Conservation (phyloP, 441 rosid genomes). For the Pelargonium citronellum region DNA sequence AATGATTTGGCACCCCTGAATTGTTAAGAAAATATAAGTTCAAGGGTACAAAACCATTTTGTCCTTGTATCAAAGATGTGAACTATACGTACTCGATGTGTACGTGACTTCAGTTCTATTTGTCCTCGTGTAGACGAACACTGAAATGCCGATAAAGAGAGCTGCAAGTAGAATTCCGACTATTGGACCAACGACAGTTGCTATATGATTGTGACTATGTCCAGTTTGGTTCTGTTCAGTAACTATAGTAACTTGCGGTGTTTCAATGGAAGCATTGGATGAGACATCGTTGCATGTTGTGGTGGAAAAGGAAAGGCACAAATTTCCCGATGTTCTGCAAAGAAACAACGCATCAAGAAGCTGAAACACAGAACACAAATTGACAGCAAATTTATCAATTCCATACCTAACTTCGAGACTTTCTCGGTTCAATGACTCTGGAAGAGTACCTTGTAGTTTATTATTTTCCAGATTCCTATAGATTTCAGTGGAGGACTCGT, state of each 20-base stretch:
- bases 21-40: too few species aligned
- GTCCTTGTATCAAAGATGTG: constrained; percentile 5
- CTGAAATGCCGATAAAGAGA: constrained; percentile 31
- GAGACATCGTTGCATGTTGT: constrained; percentile 58
- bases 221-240: constrained; percentile 37
- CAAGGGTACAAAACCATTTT: too few species aligned
- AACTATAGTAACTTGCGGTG: constrained; percentile 71
- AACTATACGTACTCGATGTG: constrained; percentile 40
- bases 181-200: constrained; percentile 49
- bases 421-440: constrained; percentile 56
- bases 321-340: constrained; percentile 67
- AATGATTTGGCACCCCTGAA: not conserved
- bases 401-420: constrained; percentile 66
- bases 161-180: constrained; percentile 54
- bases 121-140: constrained; percentile 40
- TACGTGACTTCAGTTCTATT: constrained; percentile 37
- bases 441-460: constrained; percentile 64
- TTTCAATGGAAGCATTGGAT: constrained; percentile 55
- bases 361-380: constrained; percentile 11
- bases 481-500: constrained; percentile 14
- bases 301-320: constrained; percentile 68
- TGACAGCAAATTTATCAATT: constrained; percentile 3
- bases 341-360: constrained; percentile 19
- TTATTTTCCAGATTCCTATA: constrained; percentile 83
- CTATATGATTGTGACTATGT: constrained; percentile 28